Evolutionary conservation across 345 rosid genomes (phyloP), one percentile per base, ranked within the genome.

Genomic region (Acer yangbiense): DNA sequence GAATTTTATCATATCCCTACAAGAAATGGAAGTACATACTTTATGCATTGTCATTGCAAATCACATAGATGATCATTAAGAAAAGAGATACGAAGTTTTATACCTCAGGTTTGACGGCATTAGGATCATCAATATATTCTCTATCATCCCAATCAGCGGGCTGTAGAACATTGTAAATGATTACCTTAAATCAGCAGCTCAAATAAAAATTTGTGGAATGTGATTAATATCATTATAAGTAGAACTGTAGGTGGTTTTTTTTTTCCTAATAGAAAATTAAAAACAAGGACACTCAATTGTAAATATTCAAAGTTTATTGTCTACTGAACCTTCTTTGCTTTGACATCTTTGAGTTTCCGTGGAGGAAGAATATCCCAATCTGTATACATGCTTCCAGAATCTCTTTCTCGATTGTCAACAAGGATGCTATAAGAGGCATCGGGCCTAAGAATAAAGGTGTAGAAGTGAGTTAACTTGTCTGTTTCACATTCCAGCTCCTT

Each of bases 331-430:
- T 83, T 87, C 66, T 83, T 83, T n/a, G 90, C 88, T 9, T 85
- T 85, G 48, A 72, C 73, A 41, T 70, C 84, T 80, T 67, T 87
- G 74, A 85, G 77, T 74, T 85, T 85, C 20, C 77, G 65, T 3
- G 90, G 87, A 60, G 90, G 87, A 79, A 87, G 88, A 54, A 87
- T 85, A 79, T 87, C 88, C 88, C 87, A 87, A 64, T 87, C 90
- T n/a, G 79, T 79, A 63, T 85, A 87, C 88, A 87, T 77, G 88
- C 88, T 85, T 65, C 90, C 90, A 7, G 86, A 84, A 64, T 87
- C 89, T 83, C 83, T 78, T 83, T 87, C 89, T 48, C 87, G 75
- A 61, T 83, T 83, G 79, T 87, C 87, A 58, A 87, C 32, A 21
- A 82, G 69, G 72, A 87, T 75, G 74, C 86, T 85, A 68, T 85